Conservation (phyloP, 768 basidiomycete genomes). For the Baorangia bicolor region DNA sequence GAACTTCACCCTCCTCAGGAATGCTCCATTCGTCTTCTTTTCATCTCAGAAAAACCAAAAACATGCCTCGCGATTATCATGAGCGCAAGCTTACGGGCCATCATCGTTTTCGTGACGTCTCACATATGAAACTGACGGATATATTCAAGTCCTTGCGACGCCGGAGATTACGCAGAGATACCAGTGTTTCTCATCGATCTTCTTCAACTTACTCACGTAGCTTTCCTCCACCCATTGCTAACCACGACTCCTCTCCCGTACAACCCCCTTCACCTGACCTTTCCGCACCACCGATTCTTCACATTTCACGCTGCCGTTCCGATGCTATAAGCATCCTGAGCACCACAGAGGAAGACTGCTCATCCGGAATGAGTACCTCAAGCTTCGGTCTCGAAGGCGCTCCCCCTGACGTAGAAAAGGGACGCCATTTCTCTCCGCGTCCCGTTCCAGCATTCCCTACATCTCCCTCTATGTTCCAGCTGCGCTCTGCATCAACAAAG, state of each 20-base stretch:
- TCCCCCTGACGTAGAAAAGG: not conserved
- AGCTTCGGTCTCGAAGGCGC: not conserved
- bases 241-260: slow-evolving; percentile 4
- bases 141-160: slow-evolving; percentile 24
- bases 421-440: not conserved
- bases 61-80: slow-evolving; percentile 1
- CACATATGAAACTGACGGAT: slow-evolving; percentile 18
- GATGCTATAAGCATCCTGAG: slow-evolving; percentile 7
- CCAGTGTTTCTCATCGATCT: slow-evolving; percentile 2
- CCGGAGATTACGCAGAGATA: slow-evolving; percentile 5
- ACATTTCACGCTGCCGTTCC: not conserved
- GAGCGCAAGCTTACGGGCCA: slow-evolving; percentile 8
- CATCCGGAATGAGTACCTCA: slow-evolving; percentile 16
- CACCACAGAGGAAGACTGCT: slow-evolving; percentile 5
- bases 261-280: not conserved
- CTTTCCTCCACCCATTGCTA: slow-evolving; percentile 1
- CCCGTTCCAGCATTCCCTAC: slow-evolving; percentile 5
- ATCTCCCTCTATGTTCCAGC: slow-evolving; percentile 19
- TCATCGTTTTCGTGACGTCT: slow-evolving; percentile 17
- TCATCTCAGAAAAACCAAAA: slow-evolving; percentile 15
- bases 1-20: not conserved
- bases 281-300: not conserved
- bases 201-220: slow-evolving; percentile 3
- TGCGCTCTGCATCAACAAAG: slow-evolving; percentile 18
- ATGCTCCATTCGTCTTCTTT: slow-evolving; percentile 12